phyloP scores from a whole-genome alignment of 2,329 filamentous ascomycete species.

The Lasiodiplodia citricola region DNA sequence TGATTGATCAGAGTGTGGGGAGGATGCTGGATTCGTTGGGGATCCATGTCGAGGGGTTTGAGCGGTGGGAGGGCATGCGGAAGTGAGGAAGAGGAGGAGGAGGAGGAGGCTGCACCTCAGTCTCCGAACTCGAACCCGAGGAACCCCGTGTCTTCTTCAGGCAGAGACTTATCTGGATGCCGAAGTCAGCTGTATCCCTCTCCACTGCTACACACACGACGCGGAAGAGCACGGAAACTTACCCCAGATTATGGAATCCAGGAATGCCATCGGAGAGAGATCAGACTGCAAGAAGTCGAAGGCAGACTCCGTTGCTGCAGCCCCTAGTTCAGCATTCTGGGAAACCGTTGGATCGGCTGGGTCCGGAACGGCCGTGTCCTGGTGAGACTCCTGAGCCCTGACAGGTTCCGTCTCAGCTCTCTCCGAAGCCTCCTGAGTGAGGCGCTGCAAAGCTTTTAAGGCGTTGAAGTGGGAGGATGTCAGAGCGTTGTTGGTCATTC shows the following conservation, averaged over 20 bases:
- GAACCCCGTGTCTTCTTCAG: background rate
- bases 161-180: background rate
- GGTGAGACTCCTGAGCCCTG: background rate
- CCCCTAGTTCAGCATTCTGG: background rate
- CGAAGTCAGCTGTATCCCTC: background rate
- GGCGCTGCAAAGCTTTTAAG: background rate
- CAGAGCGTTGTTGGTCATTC: background rate
- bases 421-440: background rate
- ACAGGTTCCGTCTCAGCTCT: background rate
- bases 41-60: slow-evolving; percentile 49
- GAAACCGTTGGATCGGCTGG: background rate
- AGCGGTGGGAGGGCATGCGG: slow-evolving; percentile 44
- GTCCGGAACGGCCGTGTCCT: background rate
- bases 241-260: slow-evolving; percentile 26
- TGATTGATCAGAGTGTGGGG: slow-evolving; percentile 51
- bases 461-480: slow-evolving; percentile 10
- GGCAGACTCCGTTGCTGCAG: background rate
- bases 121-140: background rate
- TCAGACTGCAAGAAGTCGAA: background rate
- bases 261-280: slow-evolving; percentile 3
- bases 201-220: background rate
- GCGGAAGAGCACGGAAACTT: background rate
- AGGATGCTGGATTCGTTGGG: slow-evolving; percentile 54
- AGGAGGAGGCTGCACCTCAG: background rate
- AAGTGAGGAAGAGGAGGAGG: background rate